Base-by-base conservation (phyloP, 2,329 filamentous ascomycete genomes). In the Colletotrichum sp. region DNA sequence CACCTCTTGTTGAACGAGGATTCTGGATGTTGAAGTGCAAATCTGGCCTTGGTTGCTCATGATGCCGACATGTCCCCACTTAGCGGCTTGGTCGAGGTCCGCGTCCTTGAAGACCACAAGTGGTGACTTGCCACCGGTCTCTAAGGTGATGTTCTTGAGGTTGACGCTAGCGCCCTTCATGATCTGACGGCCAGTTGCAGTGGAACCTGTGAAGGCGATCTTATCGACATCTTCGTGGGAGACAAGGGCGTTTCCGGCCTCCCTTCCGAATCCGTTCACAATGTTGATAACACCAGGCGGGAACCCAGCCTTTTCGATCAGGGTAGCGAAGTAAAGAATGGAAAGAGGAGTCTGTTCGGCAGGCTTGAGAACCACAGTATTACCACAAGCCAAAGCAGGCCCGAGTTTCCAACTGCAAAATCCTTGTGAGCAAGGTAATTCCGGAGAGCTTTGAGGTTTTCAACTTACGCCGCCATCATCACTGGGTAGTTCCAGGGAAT, bases 241-340 rank as follows among this genome's bases (percentile, higher is more conserved):
- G 2, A 92, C 93, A 10, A 96, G 88, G 0, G 94, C 92, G 7
- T 92, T 88, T 15, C 95, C 95, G 0, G 94, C 92, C 44, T 92
- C 92, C 30, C 88, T 88, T 30, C 94, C 94, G 69, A 92, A 89
- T 0, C 95, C 95, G 77, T 95, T 95, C 72, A 95, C 82, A 72
- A 96, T 90, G 83, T 96, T 96, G 78, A 96, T 84, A 6, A 96
- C 94, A 55, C 95, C 95, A 1, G 94, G 91, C 4, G 95, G 95
- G 81, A 96, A 96, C 0, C 94, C 94, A 9, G 94, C 94, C 80
- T 95, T 89, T 77, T 91, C 91, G 77, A 96, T 88, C 26, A 96
- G 87, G 6, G 89, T 91, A 2, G 90, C 94, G 3, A 96, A 86
- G 79, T 92, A 91, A 5, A 94, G 84, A 81, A 92, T 91, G 15